These are phyloP conservation scores for Kodamaea sagamina DNA, from an alignment of 805 yeast genomes.

Conservation along the genomic window DNA sequence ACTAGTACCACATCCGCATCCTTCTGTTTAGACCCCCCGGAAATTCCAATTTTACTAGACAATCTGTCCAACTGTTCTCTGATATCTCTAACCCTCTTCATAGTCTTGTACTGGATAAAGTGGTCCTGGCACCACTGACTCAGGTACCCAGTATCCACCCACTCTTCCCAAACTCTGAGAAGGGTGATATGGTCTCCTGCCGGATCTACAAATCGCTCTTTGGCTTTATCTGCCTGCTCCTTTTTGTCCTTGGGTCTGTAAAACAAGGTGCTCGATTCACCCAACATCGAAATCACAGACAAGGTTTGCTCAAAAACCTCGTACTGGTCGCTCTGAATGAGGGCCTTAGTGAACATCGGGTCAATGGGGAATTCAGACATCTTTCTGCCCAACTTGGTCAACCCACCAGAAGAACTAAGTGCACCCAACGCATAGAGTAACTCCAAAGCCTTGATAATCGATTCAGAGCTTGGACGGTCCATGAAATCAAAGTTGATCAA, in stretches of 20 bases:
- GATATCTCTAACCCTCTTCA: conserved; percentile 68
- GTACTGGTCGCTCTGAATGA: conserved; percentile 61
- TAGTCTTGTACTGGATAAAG: conserved; percentile 72
- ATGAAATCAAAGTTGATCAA: conserved; percentile 81
- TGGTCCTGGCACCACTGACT: conserved; percentile 84
- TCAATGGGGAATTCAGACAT: conserved; percentile 94
- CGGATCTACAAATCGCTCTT: conserved; percentile 53
- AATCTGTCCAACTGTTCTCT: conserved; percentile 66
- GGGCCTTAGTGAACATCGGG: conserved; percentile 80
- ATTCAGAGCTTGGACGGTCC: conserved; percentile 81
- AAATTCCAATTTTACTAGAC: conserved; percentile 55
- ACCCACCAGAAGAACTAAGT: conserved; percentile 70
- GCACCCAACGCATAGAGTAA: conserved; percentile 88
- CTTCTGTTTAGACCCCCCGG: conserved; percentile 18
- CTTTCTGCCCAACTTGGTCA: conserved; percentile 74
- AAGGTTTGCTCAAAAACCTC: conserved; percentile 69
- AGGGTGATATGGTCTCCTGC: conserved; percentile 81
- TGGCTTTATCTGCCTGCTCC: conserved; percentile 64
- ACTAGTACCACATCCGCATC: conserved; percentile 27
- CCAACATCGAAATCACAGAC: conserved; percentile 79
- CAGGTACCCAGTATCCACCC: conserved; percentile 69
- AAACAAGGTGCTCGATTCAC: conserved; percentile 72
- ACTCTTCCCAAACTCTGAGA: conserved; percentile 72
- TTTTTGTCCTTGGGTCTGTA: conserved; percentile 68
- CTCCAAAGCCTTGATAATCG: conserved; percentile 75